Percentiles rank a stretch among this genome's conserved stretches.
Conservation (phyloP, 2,329 filamentous ascomycete genomes). For the Penicillium sp. region DNA sequence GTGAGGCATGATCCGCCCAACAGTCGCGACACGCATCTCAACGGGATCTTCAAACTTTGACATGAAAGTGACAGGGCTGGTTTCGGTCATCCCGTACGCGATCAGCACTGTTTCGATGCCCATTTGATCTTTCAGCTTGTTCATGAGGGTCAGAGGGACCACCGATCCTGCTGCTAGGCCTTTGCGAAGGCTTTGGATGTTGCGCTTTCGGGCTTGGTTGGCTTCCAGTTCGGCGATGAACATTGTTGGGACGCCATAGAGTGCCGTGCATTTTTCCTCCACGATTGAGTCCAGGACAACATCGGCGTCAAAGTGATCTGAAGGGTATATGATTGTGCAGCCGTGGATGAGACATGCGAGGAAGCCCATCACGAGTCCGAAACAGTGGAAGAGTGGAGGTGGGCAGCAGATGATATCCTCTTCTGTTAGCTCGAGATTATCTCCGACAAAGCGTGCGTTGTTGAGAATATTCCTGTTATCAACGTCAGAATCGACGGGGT, state of each 20-base stretch:
- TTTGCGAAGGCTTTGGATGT: constrained; percentile 61
- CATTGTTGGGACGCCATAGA: constrained; percentile 92
- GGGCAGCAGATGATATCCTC: constrained; percentile 71
- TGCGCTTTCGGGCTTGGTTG: constrained; percentile 46
- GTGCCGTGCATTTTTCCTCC: constrained; percentile 59
- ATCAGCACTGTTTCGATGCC: constrained; percentile 79
- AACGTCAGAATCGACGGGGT: neutral
- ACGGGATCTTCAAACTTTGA: constrained; percentile 71
- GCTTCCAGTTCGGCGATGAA: constrained; percentile 79
- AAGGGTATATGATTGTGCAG: constrained; percentile 72
- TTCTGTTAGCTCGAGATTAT: constrained; percentile 64
- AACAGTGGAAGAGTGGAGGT: constrained; percentile 64
- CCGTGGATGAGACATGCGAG: constrained; percentile 43
- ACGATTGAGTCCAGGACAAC: constrained; percentile 51
- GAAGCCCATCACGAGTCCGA: constrained; percentile 43
- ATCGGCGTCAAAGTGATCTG: constrained; percentile 70
- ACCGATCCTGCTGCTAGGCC: constrained; percentile 82
- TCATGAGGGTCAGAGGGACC: constrained; percentile 71
- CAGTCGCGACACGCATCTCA: constrained; percentile 67
- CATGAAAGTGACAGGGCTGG: constrained; percentile 68
- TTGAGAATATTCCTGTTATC: constrained; percentile 52
- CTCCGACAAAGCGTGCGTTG: constrained; percentile 78
- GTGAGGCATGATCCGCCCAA: constrained; percentile 75
- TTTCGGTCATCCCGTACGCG: constrained; percentile 95
- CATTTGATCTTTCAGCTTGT: constrained; percentile 62